phyloP scores from a whole-genome alignment of 495 filamentous ascomycete species.

The Aspergillus leporis region DNA sequence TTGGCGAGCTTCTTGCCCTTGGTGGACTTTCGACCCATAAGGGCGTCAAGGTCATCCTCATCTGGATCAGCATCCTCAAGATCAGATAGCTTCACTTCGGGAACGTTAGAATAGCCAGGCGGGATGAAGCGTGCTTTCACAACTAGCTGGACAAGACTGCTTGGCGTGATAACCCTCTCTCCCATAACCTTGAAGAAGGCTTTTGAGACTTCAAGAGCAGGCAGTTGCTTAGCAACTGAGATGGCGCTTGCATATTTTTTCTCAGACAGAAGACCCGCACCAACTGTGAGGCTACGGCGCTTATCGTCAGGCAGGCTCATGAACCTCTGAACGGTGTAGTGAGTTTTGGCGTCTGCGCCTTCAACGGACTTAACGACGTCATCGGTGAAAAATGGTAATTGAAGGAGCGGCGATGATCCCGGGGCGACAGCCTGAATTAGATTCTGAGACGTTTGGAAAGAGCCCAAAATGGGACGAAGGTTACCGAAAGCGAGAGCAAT shows the following conservation, averaged over 20 bases:
- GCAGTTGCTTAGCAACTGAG: constrained; percentile 75
- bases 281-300: constrained; percentile 66
- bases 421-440: constrained; percentile 88
- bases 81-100: constrained; percentile 71
- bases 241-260: constrained; percentile 75
- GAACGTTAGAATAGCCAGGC: constrained; percentile 72
- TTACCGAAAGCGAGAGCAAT: constrained; percentile 87
- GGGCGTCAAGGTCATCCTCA: constrained; percentile 86
- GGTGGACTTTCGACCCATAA: constrained; percentile 72
- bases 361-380: constrained; percentile 73
- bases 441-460: constrained; percentile 80
- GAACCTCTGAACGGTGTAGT: constrained; percentile 80
- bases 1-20: constrained; percentile 58
- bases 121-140: constrained; percentile 94
- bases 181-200: constrained; percentile 98
- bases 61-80: constrained; percentile 90
- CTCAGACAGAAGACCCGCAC: constrained; percentile 69
- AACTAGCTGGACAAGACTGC: constrained; percentile 88
- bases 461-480: constrained; percentile 74
- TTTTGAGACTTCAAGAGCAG: constrained; percentile 80
- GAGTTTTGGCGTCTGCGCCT: constrained; percentile 67
- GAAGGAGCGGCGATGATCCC: constrained; percentile 80
- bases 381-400: constrained; percentile 86
- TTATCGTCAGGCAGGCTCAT: constrained; percentile 77
- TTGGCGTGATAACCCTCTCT: constrained; percentile 89